These are phyloP conservation scores for Phycomyces blakesleeanus DNA, from an alignment of 192 early-diverging fungal species.

Conservation along the genomic window DNA sequence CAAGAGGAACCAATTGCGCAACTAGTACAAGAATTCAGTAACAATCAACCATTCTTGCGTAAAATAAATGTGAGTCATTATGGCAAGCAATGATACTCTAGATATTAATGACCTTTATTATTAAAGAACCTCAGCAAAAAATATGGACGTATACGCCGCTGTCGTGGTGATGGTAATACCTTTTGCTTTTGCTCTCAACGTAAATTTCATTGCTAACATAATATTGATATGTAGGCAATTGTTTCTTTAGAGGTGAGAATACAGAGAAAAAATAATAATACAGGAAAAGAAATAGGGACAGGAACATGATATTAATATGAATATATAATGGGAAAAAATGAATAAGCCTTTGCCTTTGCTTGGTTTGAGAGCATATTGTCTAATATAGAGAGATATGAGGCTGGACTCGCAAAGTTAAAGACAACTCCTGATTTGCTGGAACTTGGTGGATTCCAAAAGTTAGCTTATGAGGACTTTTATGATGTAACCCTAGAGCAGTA, in stretches of 20 bases:
- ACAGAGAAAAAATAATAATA: background rate
- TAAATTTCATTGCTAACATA: slow-evolving; percentile 1
- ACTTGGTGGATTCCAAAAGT: slow-evolving; percentile 39
- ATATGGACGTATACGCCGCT: slow-evolving; percentile 48
- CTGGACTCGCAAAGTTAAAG: slow-evolving; percentile 35
- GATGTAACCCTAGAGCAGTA: slow-evolving; percentile 45
- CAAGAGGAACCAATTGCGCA: slow-evolving; percentile 38
- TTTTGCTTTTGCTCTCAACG: background rate
- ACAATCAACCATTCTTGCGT: slow-evolving; percentile 43
- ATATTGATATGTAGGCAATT: slow-evolving; percentile 42
- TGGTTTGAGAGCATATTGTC: slow-evolving; percentile 55
- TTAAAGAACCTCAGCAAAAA: slow-evolving; percentile 42
- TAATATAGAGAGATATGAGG: slow-evolving; percentile 18
- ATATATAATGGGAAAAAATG: no score
- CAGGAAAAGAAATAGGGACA: background rate
- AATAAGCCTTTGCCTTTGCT: slow-evolving; percentile 55
- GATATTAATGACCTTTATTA: background rate
- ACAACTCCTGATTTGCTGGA: slow-evolving; percentile 39
- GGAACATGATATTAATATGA: no score
- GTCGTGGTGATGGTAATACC: slow-evolving; percentile 57
- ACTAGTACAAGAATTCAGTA: slow-evolving; percentile 49
- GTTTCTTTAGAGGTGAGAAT: slow-evolving; percentile 56
- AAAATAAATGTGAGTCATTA: slow-evolving; percentile 45
- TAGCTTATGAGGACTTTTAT: slow-evolving; percentile 57
- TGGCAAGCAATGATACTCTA: background rate